Percentiles rank a stretch among this genome's conserved stretches.
These are phyloP conservation scores for Entomortierella parvispora DNA, from an alignment of 192 early-diverging fungal genomes.

Conservation along the genomic window DNA sequence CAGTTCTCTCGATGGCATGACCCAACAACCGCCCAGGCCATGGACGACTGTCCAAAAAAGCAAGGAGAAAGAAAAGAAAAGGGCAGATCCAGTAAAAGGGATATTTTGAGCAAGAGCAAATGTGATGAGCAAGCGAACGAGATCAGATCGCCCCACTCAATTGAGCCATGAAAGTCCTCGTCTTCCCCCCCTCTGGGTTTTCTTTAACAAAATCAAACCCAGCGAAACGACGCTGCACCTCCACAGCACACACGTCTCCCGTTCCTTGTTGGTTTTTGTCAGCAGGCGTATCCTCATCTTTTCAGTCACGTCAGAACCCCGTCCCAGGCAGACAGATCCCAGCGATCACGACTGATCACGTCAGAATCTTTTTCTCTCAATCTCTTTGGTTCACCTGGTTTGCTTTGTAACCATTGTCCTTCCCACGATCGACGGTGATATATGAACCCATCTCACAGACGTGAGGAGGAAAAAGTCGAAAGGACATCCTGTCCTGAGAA, in stretches of 20 bases:
- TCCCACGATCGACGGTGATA: too few relatives aligned
- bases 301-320: not conserved
- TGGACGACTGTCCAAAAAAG: too few relatives aligned
- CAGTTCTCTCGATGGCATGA: too few relatives aligned
- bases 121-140: not conserved
- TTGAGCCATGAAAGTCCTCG: not conserved
- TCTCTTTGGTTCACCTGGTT: not conserved
- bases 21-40: too few relatives aligned
- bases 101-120: too few relatives aligned
- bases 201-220: not conserved
- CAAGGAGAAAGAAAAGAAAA: not conserved
- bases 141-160: too few relatives aligned
- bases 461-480: too few relatives aligned
- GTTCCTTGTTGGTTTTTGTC: too few relatives aligned
- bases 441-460: too few relatives aligned
- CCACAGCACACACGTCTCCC: too few relatives aligned
- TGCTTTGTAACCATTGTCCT: not conserved
- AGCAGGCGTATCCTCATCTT: not conserved
- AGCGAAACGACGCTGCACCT: too few relatives aligned
- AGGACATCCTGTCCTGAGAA: not conserved
- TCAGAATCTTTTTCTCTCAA: conserved; percentile 8
- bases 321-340: not conserved
- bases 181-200: not conserved
- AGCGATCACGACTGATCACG: conserved; percentile 39
- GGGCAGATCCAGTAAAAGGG: too few relatives aligned